Evolutionary conservation across 257 asterid species (phyloP), one percentile per base, ranked within the genome.

Genomic region (Haberlea rhodopensis): DNA sequence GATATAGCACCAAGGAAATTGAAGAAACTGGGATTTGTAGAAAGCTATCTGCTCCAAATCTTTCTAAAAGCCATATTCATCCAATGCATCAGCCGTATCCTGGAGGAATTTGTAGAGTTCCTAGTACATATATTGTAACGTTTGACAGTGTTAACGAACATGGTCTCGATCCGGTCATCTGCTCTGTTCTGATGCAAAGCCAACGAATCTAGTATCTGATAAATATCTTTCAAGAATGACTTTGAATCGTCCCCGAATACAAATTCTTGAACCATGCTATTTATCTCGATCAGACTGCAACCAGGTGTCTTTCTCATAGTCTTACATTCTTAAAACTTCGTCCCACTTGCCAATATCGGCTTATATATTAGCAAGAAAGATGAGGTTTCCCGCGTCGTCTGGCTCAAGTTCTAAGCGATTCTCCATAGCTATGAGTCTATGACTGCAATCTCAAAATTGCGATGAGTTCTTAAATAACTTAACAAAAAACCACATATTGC

Each of bases 281-380:
- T 70, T 13, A 81, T 80, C 83, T 85, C 97, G 54, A 90, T 73
- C 60, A 72, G 53, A 70, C 96, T 88, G 69, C 91, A 80, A 3
- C 95, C 87, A 0, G 89, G 86, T 10, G 82, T 79, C 66, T 75
- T 86, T 85, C 77, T 83, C 87, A 79, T 77, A 66, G 84, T 77
- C 80, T 60, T 84, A 25, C 85, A 78, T 73, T 18, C 71, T 82
- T 11, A 87, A 79, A 43, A 90, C 97, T 53, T 77, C 90, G 0
- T 87, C 92, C 96, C 97, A 87, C 28, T 76, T 82, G 11, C 91
- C 85, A 9, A 81, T 79, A 71, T 85, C 97, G 8, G 92, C 96
- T 3, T 81, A 87, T 8, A 87, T 78, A 43, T 90, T 90, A 1
- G 96, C 95, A 6, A 87, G 89, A 73, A 84, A 45, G 4, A 87